A percentile compares a stretch with the other conserved stretches of the same genome.
Evolutionary conservation across 306 rosid genomes (phyloP).

Genomic region (Gleditsia sinensis): DNA sequence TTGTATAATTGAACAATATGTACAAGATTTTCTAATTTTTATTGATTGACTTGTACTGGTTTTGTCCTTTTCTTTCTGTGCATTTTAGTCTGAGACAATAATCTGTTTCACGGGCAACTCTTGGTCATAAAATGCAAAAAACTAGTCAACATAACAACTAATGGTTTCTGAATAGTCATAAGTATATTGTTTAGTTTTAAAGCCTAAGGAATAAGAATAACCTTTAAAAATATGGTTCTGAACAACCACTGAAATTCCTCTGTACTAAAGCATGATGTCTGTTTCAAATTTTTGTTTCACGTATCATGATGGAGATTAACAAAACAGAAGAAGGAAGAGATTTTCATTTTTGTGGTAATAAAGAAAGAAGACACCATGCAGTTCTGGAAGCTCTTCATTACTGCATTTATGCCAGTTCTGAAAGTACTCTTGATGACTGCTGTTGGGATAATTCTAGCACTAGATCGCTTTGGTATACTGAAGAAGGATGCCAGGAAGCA

Average conservation of each 20-base stretch:
- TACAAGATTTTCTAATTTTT: no score
- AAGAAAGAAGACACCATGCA: conserved; percentile 23
- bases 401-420: conserved; percentile 50
- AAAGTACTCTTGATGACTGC: conserved; percentile 42
- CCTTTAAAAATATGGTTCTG: not conserved
- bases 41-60: no score
- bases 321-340: not conserved
- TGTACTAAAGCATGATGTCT: not conserved
- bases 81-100: no score
- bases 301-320: not conserved
- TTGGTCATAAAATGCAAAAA: no score
- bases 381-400: conserved; percentile 43
- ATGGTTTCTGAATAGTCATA: no score
- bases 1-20: no score
- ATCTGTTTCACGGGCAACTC: no score
- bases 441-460: conserved; percentile 40
- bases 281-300: not conserved
- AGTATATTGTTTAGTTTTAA: not conserved
- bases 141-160: no score
- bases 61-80: not conserved
- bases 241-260: not conserved
- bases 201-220: not conserved
- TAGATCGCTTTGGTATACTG: conserved; percentile 40
- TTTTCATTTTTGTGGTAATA: not conserved
- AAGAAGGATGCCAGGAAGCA: conserved; percentile 37